Evolutionary conservation across 139 green algal species (phyloP).

Genomic region (Micractinium sp.): DNA sequence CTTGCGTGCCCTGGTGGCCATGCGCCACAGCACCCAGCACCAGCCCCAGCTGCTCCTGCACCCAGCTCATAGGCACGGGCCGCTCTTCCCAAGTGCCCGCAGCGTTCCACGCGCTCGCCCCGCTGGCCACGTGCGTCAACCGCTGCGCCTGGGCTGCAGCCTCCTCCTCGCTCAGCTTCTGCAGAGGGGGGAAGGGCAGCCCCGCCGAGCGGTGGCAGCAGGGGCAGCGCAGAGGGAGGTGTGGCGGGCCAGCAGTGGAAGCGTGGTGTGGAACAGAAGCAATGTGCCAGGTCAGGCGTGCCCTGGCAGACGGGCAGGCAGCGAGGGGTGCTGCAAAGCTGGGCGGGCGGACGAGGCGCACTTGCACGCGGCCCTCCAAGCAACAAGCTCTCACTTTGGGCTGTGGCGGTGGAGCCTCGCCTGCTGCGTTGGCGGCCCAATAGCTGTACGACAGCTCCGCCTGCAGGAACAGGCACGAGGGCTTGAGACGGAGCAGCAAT

Average conservation of each 20-base stretch:
- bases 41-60: slow-evolving; percentile 18
- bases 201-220: no score
- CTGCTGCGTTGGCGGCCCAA: slow-evolving; percentile 32
- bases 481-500: neutral
- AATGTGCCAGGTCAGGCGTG: neutral
- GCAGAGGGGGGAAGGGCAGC: neutral
- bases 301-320: no score
- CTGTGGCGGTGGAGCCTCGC: neutral
- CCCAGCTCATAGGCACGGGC: slow-evolving; percentile 15
- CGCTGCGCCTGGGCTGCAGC: neutral
- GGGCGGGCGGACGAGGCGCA: no score
- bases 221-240: neutral
- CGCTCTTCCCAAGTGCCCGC: slow-evolving; percentile 49
- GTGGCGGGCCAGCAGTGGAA: neutral
- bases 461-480: neutral
- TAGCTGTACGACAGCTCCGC: slow-evolving; percentile 29
- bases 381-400: neutral
- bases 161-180: slow-evolving; percentile 44
- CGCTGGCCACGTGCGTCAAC: slow-evolving; percentile 2
- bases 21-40: neutral
- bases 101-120: slow-evolving; percentile 39
- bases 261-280: neutral
- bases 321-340: no score
- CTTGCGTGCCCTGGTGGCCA: neutral
- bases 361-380: no score